Conservation (phyloP, 768 basidiomycete species). For the Mycena metata region DNA sequence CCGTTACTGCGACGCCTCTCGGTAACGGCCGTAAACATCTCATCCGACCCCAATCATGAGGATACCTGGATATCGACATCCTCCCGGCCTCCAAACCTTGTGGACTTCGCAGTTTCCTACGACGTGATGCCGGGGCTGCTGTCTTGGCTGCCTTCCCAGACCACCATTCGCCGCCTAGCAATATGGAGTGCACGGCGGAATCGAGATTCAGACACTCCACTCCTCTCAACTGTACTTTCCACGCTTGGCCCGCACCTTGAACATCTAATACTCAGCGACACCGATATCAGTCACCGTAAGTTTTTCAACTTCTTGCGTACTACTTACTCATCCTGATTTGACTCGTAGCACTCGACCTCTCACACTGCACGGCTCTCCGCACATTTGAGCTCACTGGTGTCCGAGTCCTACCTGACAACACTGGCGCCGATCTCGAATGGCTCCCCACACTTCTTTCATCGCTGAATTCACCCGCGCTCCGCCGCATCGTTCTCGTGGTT, state of each 20-base stretch:
- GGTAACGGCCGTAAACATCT: background rate
- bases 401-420: background rate
- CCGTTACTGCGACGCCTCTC: constrained; percentile 18
- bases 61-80: too few species aligned
- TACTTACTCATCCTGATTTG: background rate
- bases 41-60: background rate
- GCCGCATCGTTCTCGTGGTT: constrained; percentile 15
- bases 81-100: background rate
- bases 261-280: constrained; percentile 2
- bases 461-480: background rate
- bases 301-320: background rate
- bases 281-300: background rate
- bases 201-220: background rate
- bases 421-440: background rate
- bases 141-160: background rate
- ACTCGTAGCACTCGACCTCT: constrained; percentile 20
- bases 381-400: constrained; percentile 20
- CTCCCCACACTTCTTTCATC: constrained; percentile 17
- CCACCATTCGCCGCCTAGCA: constrained; percentile 13
- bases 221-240: background rate
- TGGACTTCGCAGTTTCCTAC: background rate
- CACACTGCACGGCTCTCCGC: constrained; percentile 1
- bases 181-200: background rate
- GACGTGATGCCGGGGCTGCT: background rate
- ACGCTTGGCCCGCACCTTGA: constrained; percentile 8